phyloP scores from a whole-genome alignment of 768 basidiomycete genomes.

The Macrolepiota albuminosa region DNA sequence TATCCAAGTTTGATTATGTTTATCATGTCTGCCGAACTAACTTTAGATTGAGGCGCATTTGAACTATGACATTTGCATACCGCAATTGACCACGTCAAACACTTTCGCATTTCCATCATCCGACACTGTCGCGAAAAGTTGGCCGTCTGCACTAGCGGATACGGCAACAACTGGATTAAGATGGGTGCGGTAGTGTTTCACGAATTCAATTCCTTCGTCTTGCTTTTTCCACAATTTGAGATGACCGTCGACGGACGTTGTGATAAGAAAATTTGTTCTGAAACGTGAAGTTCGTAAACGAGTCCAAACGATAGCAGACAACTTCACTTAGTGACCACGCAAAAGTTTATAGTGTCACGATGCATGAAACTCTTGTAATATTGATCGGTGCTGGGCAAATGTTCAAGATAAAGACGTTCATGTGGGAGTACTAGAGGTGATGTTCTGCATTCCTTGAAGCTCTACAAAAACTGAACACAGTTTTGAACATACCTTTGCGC shows the following conservation, averaged over 20 bases:
- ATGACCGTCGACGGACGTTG: slow-evolving; percentile 92
- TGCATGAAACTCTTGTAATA: slow-evolving; percentile 99
- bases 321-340: slow-evolving; percentile 79
- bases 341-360: slow-evolving; percentile 85
- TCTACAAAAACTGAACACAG: slow-evolving; percentile 15
- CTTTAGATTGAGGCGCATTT: slow-evolving; percentile 1
- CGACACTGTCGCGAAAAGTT: slow-evolving; percentile 85
- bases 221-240: slow-evolving; percentile 99
- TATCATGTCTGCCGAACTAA: slow-evolving; percentile 78
- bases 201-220: slow-evolving; percentile 92
- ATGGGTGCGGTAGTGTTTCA: slow-evolving; percentile 96
- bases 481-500: slow-evolving; percentile 61
- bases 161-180: slow-evolving; percentile 73
- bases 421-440: slow-evolving; percentile 75
- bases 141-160: slow-evolving; percentile 87
- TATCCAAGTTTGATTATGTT: slow-evolving; percentile 92
- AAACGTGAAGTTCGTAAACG: neutral
- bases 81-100: slow-evolving; percentile 97
- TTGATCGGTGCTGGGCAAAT: slow-evolving; percentile 87
- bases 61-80: slow-evolving; percentile 40
- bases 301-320: neutral
- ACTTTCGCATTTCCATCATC: slow-evolving; percentile 93
- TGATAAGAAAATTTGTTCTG: slow-evolving; percentile 91
- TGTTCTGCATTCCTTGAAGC: slow-evolving; percentile 30
- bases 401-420: slow-evolving; percentile 88